Evolutionary conservation across 306 rosid species (phyloP), one percentile per base, ranked within the genome.

Genomic region (Malus orientalis): DNA sequence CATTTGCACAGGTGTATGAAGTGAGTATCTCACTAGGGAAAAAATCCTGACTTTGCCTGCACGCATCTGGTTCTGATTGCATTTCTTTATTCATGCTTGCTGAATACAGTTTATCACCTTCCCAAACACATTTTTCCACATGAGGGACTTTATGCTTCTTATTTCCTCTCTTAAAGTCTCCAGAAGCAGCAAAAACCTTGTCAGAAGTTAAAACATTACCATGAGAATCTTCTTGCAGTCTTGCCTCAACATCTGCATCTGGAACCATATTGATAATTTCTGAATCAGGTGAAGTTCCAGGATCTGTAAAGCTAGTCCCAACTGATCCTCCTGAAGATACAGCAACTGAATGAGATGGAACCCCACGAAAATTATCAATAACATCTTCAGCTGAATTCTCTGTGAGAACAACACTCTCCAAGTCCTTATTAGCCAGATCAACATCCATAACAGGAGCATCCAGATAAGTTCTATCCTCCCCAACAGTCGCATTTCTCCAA

Each of bases 241-340:
- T 83, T 75, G 81, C 90, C 63, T 86, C 88, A 53, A 74, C 84
- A 75, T 83, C 95, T 69, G 80, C 85, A 77, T 92, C 96, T 1
- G 89, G 93, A 79, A 76, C 76, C 71, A 88, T 77, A 85, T 92
- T 89, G 71, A 90, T 92, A 74, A 95, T 96, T 92, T 95, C 98
- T 10, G 98, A 95, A 87, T 95, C 98, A 75, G 97, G 98, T 42
- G 98, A 95, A 82, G 98, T 95, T 86, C 95, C 98, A 59, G 99
- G 96, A 82, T 96, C 93, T 85, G 76, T 87, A 78, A 74, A 85
- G 82, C 81, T 79, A 63, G 70, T 80, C 74, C 83, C 86, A 70
- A 76, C 67, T 54, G 80, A 76, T 77, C 84, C 86, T 77, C 82
- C 87, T 69, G 91, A 69, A 62, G 96, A 79, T 51, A 86, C 89